Percentiles rank a stretch among this genome's conserved stretches.
phyloP scores from a whole-genome alignment of 805 yeast genomes.

The Kodamaea kaohsiungensis region DNA sequence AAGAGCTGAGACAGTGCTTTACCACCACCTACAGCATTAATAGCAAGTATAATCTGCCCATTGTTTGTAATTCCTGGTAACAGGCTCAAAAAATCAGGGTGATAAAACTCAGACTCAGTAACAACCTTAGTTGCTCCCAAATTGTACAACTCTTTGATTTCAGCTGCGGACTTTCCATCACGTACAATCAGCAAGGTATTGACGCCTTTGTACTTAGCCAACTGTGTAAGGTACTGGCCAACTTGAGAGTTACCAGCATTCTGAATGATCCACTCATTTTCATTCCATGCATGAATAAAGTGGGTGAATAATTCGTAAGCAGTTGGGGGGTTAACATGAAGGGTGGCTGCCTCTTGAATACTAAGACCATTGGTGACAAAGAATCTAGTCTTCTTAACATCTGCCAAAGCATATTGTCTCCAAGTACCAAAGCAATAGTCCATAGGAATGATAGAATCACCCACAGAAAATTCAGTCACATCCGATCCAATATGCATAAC shows the following conservation, averaged over 20 bases:
- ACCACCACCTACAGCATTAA: conserved; percentile 32
- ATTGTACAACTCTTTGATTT: conserved; percentile 20
- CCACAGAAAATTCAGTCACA: conserved; percentile 15
- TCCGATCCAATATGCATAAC: conserved; percentile 16
- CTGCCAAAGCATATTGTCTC: conserved; percentile 20
- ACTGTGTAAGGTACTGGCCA: conserved; percentile 28
- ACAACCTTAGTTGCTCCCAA: conserved; percentile 26
- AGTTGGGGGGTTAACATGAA: conserved; percentile 22
- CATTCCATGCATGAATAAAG: conserved; percentile 29
- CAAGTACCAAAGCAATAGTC: conserved; percentile 23
- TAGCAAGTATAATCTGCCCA: conserved; percentile 26
- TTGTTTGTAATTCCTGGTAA: conserved; percentile 19
- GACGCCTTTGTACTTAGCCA: conserved; percentile 23
- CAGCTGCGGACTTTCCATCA: conserved; percentile 27
- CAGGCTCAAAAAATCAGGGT: conserved; percentile 15
- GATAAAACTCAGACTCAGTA: conserved; percentile 25
- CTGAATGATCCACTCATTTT: conserved; percentile 39
- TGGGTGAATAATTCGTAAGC: conserved; percentile 20
- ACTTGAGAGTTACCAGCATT: conserved; percentile 39
- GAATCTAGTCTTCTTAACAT: conserved; percentile 20
- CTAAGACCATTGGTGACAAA: conserved; percentile 43
- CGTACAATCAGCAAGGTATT: conserved; percentile 30
- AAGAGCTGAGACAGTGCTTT: conserved; percentile 21
- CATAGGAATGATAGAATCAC: conserved; percentile 21
- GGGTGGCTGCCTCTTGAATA: conserved; percentile 27